Evolutionary conservation across 441 rosid genomes (phyloP), one percentile per base, ranked within the genome.

Genomic region (Pelargonium cotyledonis): DNA sequence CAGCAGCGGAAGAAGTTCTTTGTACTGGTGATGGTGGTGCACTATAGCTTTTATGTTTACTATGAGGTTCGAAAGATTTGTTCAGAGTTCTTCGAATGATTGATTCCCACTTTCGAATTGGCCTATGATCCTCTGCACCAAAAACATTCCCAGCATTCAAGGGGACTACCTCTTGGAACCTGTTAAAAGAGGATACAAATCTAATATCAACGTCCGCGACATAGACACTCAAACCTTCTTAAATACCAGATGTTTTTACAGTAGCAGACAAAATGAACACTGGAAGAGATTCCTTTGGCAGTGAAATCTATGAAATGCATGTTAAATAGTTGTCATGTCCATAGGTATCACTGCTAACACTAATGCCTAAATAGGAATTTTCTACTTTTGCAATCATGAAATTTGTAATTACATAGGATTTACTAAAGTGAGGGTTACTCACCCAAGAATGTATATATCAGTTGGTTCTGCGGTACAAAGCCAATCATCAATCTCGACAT

Each of bases 151-250:
- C 99, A 21, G 99, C 97, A 83, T 77, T 95, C 85, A 95, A 64
- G 31, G 99, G 97, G 67, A 95, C 99, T 12, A 95, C 91, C 85
- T 95, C 99, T 74, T 95, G 98, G 76, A 95, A 91, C 69, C 99
- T 95, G 77, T 31, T 41, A 62, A 66, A 66, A 38, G 26, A 61
- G 63, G 65, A 65, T 38, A 58, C 3, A 63, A 55, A 44, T 41
- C 60, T 12, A 68, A 75, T 9, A 69, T 49, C 11, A 70, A 14
- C 1, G 3, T 5, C 57, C 1, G 57, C 7, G 5, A 49, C 57
- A 1, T 40, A 6, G 43, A 40, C 43, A 40, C 0, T 0, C 43
- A 40, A 40, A 6, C 43, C 1, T 40, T 7, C 43, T 40, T 40
- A 40, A 40, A 40, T 40, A 0, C 0, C 9, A 35, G 40, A 5